A percentile compares a stretch with the other conserved stretches of the same genome.
These are phyloP conservation scores for Dendrobium officinale DNA, from an alignment of 106 monocot genomes.

Conservation along the genomic window DNA sequence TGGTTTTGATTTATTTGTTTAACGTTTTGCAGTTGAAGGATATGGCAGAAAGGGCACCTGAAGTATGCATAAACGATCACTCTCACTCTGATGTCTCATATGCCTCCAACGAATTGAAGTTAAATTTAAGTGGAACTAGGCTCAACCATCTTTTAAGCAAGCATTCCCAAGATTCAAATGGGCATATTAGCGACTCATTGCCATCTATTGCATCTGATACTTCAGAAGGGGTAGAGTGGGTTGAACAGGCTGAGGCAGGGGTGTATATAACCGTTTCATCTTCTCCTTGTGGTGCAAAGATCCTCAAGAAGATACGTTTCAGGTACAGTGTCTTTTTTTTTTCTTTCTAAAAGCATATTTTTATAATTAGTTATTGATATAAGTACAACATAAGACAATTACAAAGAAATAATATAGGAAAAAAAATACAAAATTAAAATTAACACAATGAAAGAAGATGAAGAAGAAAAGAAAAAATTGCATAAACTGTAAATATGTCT, in stretches of 20 bases:
- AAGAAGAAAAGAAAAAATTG: too few species aligned
- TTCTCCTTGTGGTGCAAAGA: slow-evolving; percentile 37
- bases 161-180: background rate
- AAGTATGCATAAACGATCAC: slow-evolving; percentile 19
- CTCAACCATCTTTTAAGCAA: background rate
- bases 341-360: background rate
- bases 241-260: slow-evolving; percentile 58
- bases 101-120: background rate
- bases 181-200: background rate
- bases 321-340: slow-evolving; percentile 24
- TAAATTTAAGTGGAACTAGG: background rate
- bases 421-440: too few species aligned
- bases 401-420: too few species aligned
- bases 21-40: slow-evolving; percentile 51
- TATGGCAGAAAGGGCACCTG: slow-evolving; percentile 42
- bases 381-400: background rate
- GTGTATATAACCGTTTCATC: slow-evolving; percentile 51
- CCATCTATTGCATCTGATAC: background rate
- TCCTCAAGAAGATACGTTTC: slow-evolving; percentile 59
- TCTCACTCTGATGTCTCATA: background rate
- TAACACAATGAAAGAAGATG: too few species aligned
- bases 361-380: background rate
- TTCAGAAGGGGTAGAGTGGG: slow-evolving; percentile 28
- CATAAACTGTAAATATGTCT: too few species aligned
- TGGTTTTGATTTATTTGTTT: background rate